A percentile compares a stretch with the other conserved stretches of the same genome.
Evolutionary conservation across 495 filamentous ascomycete genomes (phyloP).

Genomic region (Talaromyces liani): DNA sequence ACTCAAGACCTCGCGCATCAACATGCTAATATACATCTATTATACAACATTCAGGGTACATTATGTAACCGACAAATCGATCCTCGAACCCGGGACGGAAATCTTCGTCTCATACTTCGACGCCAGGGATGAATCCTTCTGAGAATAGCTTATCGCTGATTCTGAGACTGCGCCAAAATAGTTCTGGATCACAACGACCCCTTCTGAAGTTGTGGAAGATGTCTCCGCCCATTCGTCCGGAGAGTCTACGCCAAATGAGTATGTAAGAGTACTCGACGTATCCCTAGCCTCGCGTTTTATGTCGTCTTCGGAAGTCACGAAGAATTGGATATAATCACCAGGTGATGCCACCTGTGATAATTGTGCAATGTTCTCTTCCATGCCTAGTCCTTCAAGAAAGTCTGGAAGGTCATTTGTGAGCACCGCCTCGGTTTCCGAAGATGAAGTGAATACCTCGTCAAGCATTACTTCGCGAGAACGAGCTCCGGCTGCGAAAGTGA

Average conservation of each 20-base stretch:
- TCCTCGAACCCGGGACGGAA: slow-evolving; percentile 32
- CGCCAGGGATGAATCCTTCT: slow-evolving; percentile 10
- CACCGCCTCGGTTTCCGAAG: not conserved
- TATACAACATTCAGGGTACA: slow-evolving; percentile 9
- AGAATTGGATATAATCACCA: slow-evolving; percentile 44
- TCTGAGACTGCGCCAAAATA: slow-evolving; percentile 45
- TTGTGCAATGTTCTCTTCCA: slow-evolving; percentile 27
- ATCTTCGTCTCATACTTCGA: slow-evolving; percentile 28
- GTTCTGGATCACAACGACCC: slow-evolving; percentile 20
- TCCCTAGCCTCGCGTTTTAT: not conserved
- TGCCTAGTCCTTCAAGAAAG: slow-evolving; percentile 11
- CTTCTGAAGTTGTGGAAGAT: slow-evolving; percentile 7
- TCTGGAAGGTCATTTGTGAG: not conserved
- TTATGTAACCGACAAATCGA: slow-evolving; percentile 14
- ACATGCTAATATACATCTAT: not conserved
- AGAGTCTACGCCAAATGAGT: slow-evolving; percentile 26
- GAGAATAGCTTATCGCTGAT: slow-evolving; percentile 38
- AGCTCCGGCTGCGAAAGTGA: slow-evolving; percentile 22
- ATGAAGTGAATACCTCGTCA: not conserved
- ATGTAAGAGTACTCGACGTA: slow-evolving; percentile 14
- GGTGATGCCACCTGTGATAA: slow-evolving; percentile 39
- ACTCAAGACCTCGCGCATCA: not conserved
- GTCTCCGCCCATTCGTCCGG: slow-evolving; percentile 14
- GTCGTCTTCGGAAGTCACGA: slow-evolving; percentile 23
- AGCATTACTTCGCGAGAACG: slow-evolving; percentile 1